Evolutionary conservation across 192 early-diverging fungal genomes (phyloP).

Genomic region (Backusella mclennaniae): DNA sequence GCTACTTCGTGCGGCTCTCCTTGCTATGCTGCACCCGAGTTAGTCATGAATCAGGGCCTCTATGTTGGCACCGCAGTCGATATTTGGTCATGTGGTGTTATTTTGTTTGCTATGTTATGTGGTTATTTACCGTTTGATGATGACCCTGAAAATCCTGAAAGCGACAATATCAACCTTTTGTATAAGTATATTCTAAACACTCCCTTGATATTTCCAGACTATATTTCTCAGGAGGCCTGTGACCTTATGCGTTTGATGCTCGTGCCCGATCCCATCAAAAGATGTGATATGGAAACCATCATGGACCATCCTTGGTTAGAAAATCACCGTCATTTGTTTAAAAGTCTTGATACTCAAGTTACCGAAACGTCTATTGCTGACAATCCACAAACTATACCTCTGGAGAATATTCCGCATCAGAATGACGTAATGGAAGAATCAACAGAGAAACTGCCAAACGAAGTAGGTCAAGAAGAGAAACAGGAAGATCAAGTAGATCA

Average conservation of each 20-base stretch:
- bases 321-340: slow-evolving; percentile 19
- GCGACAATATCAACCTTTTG: slow-evolving; percentile 83
- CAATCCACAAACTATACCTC: not conserved
- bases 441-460: not conserved
- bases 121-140: slow-evolving; percentile 91
- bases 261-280: slow-evolving; percentile 80
- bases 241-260: slow-evolving; percentile 89
- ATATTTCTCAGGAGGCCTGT: slow-evolving; percentile 70
- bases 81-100: slow-evolving; percentile 99
- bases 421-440: not conserved
- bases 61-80: slow-evolving; percentile 96
- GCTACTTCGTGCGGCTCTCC: slow-evolving; percentile 96
- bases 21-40: slow-evolving; percentile 98
- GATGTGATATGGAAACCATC: slow-evolving; percentile 72
- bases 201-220: slow-evolving; percentile 85
- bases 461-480: not conserved
- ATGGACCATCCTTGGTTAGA: slow-evolving; percentile 63
- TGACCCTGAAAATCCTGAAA: slow-evolving; percentile 86
- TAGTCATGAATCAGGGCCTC: slow-evolving; percentile 92
- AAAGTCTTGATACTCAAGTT: not conserved
- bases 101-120: slow-evolving; percentile 90
- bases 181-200: slow-evolving; percentile 85
- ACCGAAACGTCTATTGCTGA: not conserved
- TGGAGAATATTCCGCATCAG: not conserved
- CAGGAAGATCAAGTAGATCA: not conserved